These are phyloP conservation scores for Talaromyces sp. DNA, from an alignment of 2,329 filamentous ascomycete species.

Conservation along the genomic window DNA sequence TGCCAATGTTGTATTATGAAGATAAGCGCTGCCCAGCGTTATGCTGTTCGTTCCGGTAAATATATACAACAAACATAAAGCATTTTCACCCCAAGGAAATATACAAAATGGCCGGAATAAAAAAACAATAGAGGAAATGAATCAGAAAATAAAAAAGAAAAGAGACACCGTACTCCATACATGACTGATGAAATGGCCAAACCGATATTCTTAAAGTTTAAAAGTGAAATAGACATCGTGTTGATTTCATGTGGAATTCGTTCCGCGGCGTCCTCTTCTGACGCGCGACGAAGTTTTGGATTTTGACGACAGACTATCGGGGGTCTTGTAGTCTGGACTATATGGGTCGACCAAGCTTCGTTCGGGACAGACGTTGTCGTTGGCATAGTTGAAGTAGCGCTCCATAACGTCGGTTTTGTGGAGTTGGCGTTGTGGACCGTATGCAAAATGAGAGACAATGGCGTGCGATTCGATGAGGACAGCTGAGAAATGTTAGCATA, in stretches of 20 bases:
- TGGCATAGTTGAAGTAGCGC: slow-evolving; percentile 13
- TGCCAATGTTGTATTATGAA: not conserved
- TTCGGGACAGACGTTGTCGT: slow-evolving; percentile 8
- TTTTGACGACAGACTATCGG: not conserved
- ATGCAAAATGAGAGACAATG: slow-evolving; percentile 12
- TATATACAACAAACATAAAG: not conserved
- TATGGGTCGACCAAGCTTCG: slow-evolving; percentile 8
- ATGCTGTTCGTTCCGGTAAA: not conserved
- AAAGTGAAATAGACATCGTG: not conserved
- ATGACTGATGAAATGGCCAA: not conserved
- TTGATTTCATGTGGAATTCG: not conserved
- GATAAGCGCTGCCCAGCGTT: not conserved
- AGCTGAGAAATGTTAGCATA: slow-evolving; percentile 4
- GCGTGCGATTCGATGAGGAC: slow-evolving; percentile 11
- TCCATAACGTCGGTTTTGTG: slow-evolving; percentile 12
- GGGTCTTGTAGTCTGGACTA: not conserved
- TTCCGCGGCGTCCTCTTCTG: not conserved
- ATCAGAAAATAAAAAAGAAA: not conserved
- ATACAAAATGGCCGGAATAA: not conserved
- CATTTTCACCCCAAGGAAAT: not conserved
- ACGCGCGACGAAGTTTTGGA: not conserved
- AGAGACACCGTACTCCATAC: not conserved
- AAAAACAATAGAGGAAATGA: not conserved
- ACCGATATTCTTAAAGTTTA: not conserved
- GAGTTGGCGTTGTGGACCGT: slow-evolving; percentile 8